phyloP scores from a whole-genome alignment of 305 asterid species.

The Fraxinus baroniana region DNA sequence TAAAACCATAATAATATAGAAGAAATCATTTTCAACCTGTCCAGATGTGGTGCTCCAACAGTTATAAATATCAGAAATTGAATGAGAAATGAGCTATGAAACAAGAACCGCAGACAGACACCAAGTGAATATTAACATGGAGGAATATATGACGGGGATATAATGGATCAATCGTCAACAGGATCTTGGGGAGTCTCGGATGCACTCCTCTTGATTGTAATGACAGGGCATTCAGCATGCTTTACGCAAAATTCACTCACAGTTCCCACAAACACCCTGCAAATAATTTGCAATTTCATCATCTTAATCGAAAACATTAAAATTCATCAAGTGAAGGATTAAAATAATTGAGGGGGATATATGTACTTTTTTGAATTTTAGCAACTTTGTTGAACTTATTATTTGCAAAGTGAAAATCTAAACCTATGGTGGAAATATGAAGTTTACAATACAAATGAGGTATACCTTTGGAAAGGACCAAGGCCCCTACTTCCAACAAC shows the following conservation, averaged over 20 bases:
- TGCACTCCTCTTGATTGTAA: conserved; percentile 62
- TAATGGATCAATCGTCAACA: conserved; percentile 56
- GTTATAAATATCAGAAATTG: background rate
- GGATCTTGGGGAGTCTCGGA: conserved; percentile 49
- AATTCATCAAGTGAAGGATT: background rate
- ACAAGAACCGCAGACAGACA: background rate
- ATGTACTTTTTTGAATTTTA: background rate
- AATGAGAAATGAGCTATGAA: background rate
- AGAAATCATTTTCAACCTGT: background rate
- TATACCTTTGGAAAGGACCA: conserved; percentile 81
- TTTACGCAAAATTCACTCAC: conserved; percentile 85
- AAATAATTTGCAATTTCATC: conserved; percentile 15
- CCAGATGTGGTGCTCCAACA: background rate
- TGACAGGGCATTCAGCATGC: conserved; percentile 91
- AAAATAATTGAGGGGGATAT: background rate
- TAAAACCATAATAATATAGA: background rate
- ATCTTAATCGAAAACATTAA: background rate
- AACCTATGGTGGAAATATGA: background rate
- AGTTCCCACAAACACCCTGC: conserved; percentile 88
- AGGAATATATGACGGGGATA: background rate
- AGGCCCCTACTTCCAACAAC: conserved; percentile 89
- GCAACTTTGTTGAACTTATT: background rate
- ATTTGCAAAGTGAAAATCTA: background rate
- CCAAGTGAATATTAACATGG: background rate
- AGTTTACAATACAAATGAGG: background rate